Evolutionary conservation across 495 filamentous ascomycete genomes (phyloP), one percentile per base, ranked within the genome.

Genomic region (Bryoglossum gracile): DNA sequence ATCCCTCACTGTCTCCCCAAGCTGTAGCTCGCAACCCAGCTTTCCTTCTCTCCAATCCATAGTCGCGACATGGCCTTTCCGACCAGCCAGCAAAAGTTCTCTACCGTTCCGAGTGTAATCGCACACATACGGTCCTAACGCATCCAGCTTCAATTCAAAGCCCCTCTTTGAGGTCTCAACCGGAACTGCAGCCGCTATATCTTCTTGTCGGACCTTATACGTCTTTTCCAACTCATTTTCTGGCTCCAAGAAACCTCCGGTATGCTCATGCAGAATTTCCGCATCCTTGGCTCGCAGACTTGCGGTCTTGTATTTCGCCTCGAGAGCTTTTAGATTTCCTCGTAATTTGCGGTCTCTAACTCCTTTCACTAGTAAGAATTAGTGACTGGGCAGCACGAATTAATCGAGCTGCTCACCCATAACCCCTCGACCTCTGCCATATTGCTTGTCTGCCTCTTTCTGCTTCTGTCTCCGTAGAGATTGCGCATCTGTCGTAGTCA

Each of bases 21-120:
- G 72, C 55, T 98, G 88, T 47, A 97, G 59, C 65, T 98, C 92
- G 58, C 86, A 95, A 3, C 85, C 87, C 32, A 97, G 65, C 58
- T 87, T 94, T 10, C 89, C 94, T 49, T 84, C 80, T 50, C 92
- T 76, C 92, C 92, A 98, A 67, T 98, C 91, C 80, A 96, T 92
- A 2, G 86, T 89, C 49, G 92, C 90, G 57, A 98, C 72, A 83
- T 98, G 92, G 13, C 92, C 92, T 67, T 94, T 95, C 43, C 87
- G 71, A 22, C 92, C 91, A 44, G 84, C 89, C 39, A 98, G 66
- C 30, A 98, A 68, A 22, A 98, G 66, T 53, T 89, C 78, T 48
- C 86, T 77, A 14, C 92, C 92, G 60, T 94, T 96, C 25, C 88
- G 74, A 8, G 87, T 88, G 64, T 94, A 98, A 41, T 95, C 89